Conservation (phyloP, 352 stramenopile genomes). For the Vaucheria bursata region DNA sequence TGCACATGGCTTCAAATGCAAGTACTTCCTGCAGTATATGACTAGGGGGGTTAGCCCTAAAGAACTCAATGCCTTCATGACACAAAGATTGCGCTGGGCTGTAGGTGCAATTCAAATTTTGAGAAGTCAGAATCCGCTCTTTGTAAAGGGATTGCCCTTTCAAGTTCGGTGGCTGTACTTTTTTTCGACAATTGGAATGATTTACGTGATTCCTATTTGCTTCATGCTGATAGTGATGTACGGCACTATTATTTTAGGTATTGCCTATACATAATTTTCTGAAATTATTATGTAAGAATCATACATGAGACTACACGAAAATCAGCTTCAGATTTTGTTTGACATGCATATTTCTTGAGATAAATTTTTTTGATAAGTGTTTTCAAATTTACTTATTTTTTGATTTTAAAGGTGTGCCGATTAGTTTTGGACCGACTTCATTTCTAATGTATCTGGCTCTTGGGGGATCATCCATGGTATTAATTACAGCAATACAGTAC, state of each 20-base stretch:
- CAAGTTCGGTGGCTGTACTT: conserved; percentile 22
- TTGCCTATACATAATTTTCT: no score
- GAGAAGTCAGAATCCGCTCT: conserved; percentile 9
- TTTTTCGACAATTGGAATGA: conserved; percentile 10
- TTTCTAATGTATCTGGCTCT: no score
- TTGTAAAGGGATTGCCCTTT: conserved; percentile 13
- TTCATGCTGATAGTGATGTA: conserved; percentile 11
- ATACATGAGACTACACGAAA: no score
- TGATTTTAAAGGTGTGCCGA: no score
- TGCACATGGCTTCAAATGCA: conserved; percentile 15
- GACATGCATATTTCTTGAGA: no score
- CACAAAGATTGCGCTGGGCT: conserved; percentile 13
- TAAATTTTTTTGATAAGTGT: no score
- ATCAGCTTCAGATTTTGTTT: no score
- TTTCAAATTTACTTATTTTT: no score
- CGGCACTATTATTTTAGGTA: conserved; percentile 3
- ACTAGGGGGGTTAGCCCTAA: conserved; percentile 14
- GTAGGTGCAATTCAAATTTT: conserved; percentile 24
- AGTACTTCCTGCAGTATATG: conserved; percentile 25
- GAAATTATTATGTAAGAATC: no score
- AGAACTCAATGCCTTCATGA: conserved; percentile 26
- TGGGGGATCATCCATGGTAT: no score
- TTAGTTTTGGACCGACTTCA: no score
- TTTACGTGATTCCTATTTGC: conserved; percentile 14
- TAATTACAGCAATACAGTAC: no score